phyloP scores from a whole-genome alignment of 2,329 filamentous ascomycete species.

The Dothistroma pini region DNA sequence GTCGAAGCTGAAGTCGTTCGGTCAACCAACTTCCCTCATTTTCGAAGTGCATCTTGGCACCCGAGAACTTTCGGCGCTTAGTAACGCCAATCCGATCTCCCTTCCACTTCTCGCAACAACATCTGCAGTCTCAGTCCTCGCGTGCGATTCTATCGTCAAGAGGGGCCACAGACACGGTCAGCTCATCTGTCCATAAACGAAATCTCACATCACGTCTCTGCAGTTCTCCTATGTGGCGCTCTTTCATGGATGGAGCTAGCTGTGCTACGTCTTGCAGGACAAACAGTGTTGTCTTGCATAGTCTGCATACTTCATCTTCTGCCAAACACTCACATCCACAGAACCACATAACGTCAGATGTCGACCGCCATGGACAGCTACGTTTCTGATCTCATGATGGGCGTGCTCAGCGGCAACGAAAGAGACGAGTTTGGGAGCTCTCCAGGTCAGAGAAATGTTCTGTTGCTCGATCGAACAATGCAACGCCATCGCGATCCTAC shows the following conservation, averaged over 20 bases:
- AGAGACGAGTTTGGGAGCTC: neutral
- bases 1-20: neutral
- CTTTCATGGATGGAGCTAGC: too few species aligned
- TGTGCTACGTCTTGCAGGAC: neutral
- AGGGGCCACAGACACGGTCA: too few species aligned
- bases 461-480: slow-evolving; percentile 3
- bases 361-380: neutral
- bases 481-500: neutral
- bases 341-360: neutral
- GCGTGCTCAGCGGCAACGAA: neutral
- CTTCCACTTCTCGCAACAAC: too few species aligned
- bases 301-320: too few species aligned
- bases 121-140: too few species aligned
- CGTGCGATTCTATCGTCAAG: too few species aligned
- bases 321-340: neutral
- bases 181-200: too few species aligned
- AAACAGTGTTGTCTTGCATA: neutral
- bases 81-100: too few species aligned
- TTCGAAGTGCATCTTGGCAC: neutral
- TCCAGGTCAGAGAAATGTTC: neutral
- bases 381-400: neutral
- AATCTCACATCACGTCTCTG: too few species aligned
- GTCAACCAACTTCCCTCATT: neutral
- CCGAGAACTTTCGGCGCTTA: neutral
- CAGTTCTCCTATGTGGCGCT: too few species aligned